Conservation (phyloP, 768 basidiomycete species). For the Baorangia bicolor region DNA sequence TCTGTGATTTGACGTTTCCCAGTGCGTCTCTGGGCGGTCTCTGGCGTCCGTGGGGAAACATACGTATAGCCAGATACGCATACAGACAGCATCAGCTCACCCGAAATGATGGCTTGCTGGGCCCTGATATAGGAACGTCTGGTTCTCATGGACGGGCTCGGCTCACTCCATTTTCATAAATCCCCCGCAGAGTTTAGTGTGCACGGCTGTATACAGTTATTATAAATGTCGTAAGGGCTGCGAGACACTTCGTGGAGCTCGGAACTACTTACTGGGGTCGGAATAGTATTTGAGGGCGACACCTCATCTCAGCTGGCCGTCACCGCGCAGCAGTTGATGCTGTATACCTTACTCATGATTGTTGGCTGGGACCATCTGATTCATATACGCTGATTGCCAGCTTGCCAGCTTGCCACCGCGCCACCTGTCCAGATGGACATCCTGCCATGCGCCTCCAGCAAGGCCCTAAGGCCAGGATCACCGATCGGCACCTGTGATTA, state of each 20-base stretch:
- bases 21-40: conserved; percentile 12
- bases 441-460: conserved; percentile 25
- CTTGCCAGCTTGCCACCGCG: conserved; percentile 19
- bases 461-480: conserved; percentile 10
- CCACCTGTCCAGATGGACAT: conserved; percentile 16
- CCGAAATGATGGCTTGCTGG: conserved; percentile 8
- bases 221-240: conserved; percentile 25
- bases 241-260: conserved; percentile 20
- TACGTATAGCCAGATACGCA: conserved; percentile 2
- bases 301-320: conserved; percentile 23
- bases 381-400: conserved; percentile 20
- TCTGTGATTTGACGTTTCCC: conserved; percentile 27
- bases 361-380: conserved; percentile 20
- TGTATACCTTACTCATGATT: conserved; percentile 2
- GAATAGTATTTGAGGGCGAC: conserved; percentile 13
- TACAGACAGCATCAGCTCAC: conserved; percentile 3
- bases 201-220: conserved; percentile 10
- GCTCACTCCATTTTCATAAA: conserved; percentile 3
- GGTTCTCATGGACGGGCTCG: conserved; percentile 18
- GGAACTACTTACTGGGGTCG: conserved; percentile 16
- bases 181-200: conserved; percentile 18
- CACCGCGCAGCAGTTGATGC: conserved; percentile 16
- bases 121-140: conserved; percentile 12
- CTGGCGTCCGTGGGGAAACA: conserved; percentile 19
- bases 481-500: conserved; percentile 10